Evolutionary conservation across 2,329 filamentous ascomycete species (phyloP), one percentile per base, ranked within the genome.

Genomic region (Fusarium paranaense): DNA sequence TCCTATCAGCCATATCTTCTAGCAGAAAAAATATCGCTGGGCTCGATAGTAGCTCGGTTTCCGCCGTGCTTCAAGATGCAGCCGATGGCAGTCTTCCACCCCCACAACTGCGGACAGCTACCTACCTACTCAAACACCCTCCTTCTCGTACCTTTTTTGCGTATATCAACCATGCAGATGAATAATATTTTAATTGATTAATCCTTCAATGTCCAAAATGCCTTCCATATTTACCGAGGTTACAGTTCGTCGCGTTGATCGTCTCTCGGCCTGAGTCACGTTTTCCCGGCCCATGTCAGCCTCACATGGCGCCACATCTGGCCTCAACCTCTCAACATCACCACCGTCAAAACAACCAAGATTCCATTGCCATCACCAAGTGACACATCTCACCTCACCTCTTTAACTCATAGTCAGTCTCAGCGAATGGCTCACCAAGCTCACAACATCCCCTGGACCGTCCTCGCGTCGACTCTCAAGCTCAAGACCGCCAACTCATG

Each of bases 381-480:
- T 7, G 11, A 52, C 6, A 9, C 22, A 30, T 50, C 25, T 27
- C 9, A 18, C 4, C 9, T 20, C 25, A n/a, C 10, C 10, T 52
- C 27, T 32, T n/a, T 2, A 32, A 2, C 47, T 32, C 47, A 32
- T 14, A 52, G 16, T 10, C 27, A 52, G 18, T n/a, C 32, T 25
- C 54, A 22, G 22, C 32, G 33, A 40, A 73, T 75, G 72, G 64
- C 66, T 2, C 66, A 71, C 16, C 64, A 75, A 32, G 27, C 64
- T 20, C 59, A 64, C 5, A 62, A 35, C 11, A 33, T 75, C 3
- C 72, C 69, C 6, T 75, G 72, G 72, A 57, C 60, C 3, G 6
- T 27, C n/a, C 33, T 75, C 27, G 66, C 69, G 2, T 67, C 72
- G 5, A 50, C 62, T 0, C 47, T 75, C 11, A 50, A 75, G 42